Conservation (phyloP, 2,329 filamentous ascomycete species). For the Aspergillus hortae region DNA sequence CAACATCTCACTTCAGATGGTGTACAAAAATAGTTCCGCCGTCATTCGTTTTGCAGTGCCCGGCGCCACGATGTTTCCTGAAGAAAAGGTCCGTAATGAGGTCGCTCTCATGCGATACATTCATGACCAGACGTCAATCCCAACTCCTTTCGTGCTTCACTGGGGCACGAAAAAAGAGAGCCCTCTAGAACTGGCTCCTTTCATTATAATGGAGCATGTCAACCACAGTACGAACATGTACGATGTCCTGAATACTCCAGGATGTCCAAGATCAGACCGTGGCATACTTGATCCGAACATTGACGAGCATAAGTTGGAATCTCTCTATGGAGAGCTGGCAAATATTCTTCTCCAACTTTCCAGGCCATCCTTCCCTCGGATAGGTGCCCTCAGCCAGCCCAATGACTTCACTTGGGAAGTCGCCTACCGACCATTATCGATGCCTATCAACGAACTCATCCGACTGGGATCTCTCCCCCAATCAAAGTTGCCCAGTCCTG, state of each 20-base stretch:
- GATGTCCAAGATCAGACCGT: conserved; percentile 7
- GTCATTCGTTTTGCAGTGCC: conserved; percentile 20
- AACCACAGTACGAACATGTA: conserved; percentile 12
- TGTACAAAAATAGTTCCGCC: conserved; percentile 12
- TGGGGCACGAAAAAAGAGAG: conserved; percentile 13
- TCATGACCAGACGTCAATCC: conserved; percentile 14
- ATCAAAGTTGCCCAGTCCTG: conserved; percentile 8
- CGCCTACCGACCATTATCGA: conserved; percentile 34
- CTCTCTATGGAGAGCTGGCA: conserved; percentile 16
- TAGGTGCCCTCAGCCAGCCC: conserved; percentile 11
- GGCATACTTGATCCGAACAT: conserved; percentile 30
- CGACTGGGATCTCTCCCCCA: conserved; percentile 18
- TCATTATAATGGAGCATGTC: conserved; percentile 36
- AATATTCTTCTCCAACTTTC: conserved; percentile 12
- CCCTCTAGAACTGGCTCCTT: conserved; percentile 25
- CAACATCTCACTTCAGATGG: conserved; percentile 20
- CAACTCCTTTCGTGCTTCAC: conserved; percentile 14
- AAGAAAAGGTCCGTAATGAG: conserved; percentile 24
- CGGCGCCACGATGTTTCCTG: conserved; percentile 21
- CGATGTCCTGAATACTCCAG: conserved; percentile 14
- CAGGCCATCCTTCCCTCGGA: background rate
- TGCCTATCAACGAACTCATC: conserved; percentile 41
- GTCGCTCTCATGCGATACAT: conserved; percentile 18
- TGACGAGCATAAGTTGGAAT: conserved; percentile 28
- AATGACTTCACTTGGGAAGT: conserved; percentile 19